Base-by-base conservation (phyloP, 2,329 filamentous ascomycete species). In the Leptographium procerum region DNA sequence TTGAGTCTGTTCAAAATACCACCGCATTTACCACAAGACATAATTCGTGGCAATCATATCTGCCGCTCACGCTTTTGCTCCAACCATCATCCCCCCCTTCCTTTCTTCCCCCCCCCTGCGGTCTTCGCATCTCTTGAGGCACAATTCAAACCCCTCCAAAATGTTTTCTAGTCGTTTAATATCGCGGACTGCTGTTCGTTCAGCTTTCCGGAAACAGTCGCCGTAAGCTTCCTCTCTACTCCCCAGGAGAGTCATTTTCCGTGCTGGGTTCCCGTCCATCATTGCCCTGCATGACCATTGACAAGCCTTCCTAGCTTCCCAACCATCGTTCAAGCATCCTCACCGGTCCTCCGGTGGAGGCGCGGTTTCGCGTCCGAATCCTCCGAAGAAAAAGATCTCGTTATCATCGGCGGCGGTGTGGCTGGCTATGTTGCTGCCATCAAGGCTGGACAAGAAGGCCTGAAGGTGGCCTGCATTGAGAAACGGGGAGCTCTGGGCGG, bases 391-490 rank as follows among this genome's bases (percentile, higher is more conserved):
- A 95, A 96, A 75, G 94, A 99, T 74, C 81, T 99, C 58, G 87
- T 99, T 70, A 91, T 99, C 75, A 96, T 99, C 70, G 94, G 94
- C 69, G 94, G 94, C 73, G 94, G 94, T 78, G 94, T 97, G 69
- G 94, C 92, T 67, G 94, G 94, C 71, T 99, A 99, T 77, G 94
- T 99, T 69, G 92, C 94, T 65, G 94, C 94, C 68, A 99, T 99
- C 81, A 99, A 97, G 80, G 94, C 94, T 69, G 94, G 91, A 61
- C 94, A 99, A 76, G 90, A 95, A 72, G 94, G 94, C 69, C 75
- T 99, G 73, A 97, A 96, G 85, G 92, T 96, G 64, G 83, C 91
- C 62, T 99, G 94, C 77, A 95, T 99, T 77, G 94, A 99, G 79
- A 99, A 99, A 83, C 90, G 94, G 71, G 94, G 94, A 66, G 81